Base-by-base conservation (phyloP, 2,329 filamentous ascomycete species). In the Microdochium trichocladiopsis region DNA sequence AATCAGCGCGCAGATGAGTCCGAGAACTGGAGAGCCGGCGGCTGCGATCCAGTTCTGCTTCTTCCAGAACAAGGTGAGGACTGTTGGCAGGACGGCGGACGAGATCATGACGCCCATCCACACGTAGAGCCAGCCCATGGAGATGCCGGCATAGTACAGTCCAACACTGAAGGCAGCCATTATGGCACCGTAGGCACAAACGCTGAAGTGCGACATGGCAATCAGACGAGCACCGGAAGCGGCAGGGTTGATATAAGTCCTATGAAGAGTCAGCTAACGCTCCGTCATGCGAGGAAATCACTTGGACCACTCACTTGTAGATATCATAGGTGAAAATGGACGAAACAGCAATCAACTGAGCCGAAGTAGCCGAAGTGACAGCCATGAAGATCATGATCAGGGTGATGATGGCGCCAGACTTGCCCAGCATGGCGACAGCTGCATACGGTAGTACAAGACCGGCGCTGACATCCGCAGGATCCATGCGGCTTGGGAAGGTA, bases 51-150 rank as follows among this genome's bases (percentile, higher is more conserved):
- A 51, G 52, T 53, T 56, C 65, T 94, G 90, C 9, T 84, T 81
- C 50, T 78, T 80, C 88, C 90, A 95, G 56, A 90, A 76, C 1
- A 95, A 76, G 0, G 89, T 87, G 54, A 95, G 72, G 0, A 88
- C 84, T 0, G 89, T 87, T 0, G 90, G 90, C 8, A 95, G 78
- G 3, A 94, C 89, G 2, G 89, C 90, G 0, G 87, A 81, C 0
- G 85, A 90, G 63, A 95, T 92, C 60, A 95, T 88, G 47, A 91
- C 87, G 11, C 90, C 90, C 90, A 95, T 95, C 63, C 94, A 80
- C 1, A 95, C 74, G 65, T 93, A 94, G 4, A 94, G 74, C 63
- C 90, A 93, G 18, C 90, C 90, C 88, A 95, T 93, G n/a, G 80
- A 84, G 56, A 95, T 87, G 37, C 86, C 84, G 5, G 81, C 82